These are phyloP conservation scores for Harrya chromipes DNA, from an alignment of 768 basidiomycete species.

Conservation along the genomic window DNA sequence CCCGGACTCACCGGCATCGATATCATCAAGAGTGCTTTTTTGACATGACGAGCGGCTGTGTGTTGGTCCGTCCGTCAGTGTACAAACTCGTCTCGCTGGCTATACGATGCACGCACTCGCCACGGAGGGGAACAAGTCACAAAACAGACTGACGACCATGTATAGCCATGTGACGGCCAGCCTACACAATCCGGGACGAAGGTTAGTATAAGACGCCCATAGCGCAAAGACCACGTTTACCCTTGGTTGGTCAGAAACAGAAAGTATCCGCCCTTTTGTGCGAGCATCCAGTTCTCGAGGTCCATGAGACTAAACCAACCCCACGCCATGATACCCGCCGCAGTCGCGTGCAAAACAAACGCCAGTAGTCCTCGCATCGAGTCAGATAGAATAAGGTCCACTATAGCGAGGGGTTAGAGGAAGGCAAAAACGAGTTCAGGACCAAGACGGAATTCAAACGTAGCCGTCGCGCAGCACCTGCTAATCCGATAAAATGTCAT, in stretches of 20 bases:
- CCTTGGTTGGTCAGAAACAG: conserved; percentile 81
- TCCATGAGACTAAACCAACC: conserved; percentile 27
- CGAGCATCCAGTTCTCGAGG: conserved; percentile 32
- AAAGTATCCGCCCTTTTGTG: conserved; percentile 60
- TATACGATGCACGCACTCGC: conserved; percentile 26
- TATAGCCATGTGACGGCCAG: conserved; percentile 38
- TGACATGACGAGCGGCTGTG: conserved; percentile 37
- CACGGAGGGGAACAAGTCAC: conserved; percentile 41
- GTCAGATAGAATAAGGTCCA: no score
- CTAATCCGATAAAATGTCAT: not conserved
- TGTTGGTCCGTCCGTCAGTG: not conserved
- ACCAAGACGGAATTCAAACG: not conserved
- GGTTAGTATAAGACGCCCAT: not conserved
- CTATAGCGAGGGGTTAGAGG: not conserved
- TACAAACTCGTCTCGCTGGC: not conserved
- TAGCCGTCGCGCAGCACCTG: not conserved
- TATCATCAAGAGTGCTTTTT: conserved; percentile 58
- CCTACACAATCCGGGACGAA: not conserved
- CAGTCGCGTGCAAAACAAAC: conserved; percentile 31
- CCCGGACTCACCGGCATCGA: conserved; percentile 53
- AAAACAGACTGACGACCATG: conserved; percentile 38
- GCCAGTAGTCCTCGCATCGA: conserved; percentile 13
- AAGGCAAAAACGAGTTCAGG: not conserved
- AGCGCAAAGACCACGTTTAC: conserved; percentile 21
- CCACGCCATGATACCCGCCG: conserved; percentile 35